Evolutionary conservation across 2,329 filamentous ascomycete genomes (phyloP).

Genomic region (Blastomyces gilchristii): DNA sequence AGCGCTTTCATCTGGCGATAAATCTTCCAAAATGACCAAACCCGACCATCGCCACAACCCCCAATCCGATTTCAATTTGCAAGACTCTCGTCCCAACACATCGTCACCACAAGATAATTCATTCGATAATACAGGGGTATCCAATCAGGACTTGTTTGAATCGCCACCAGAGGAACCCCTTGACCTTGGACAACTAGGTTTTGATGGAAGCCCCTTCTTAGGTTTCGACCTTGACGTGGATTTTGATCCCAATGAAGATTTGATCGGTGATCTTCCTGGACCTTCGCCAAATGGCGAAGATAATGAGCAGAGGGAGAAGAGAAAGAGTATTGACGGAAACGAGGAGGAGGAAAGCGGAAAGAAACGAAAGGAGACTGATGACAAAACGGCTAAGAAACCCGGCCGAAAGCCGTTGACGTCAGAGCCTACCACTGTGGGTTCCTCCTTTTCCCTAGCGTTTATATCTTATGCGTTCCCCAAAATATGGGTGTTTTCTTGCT

Average conservation of each 20-base stretch:
- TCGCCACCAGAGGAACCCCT: constrained; percentile 28
- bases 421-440: constrained; percentile 86
- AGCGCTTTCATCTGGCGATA: constrained; percentile 61
- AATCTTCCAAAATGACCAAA: constrained; percentile 24
- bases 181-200: constrained; percentile 41
- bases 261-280: constrained; percentile 67
- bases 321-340: constrained; percentile 42
- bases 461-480: not conserved
- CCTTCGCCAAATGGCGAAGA: constrained; percentile 26
- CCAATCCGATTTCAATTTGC: constrained; percentile 27
- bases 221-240: constrained; percentile 75
- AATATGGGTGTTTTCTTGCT: no score
- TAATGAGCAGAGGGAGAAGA: constrained; percentile 50
- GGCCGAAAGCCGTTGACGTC: constrained; percentile 91
- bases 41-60: constrained; percentile 19
- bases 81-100: constrained; percentile 9
- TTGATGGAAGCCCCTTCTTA: constrained; percentile 69
- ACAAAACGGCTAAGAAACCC: constrained; percentile 87
- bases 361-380: constrained; percentile 71
- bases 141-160: constrained; percentile 22
- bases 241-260: constrained; percentile 55
- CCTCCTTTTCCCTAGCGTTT: not conserved
- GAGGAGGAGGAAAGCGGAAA: constrained; percentile 54
- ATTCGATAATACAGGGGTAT: constrained; percentile 6
- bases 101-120: not conserved